Evolutionary conservation across 2,329 filamentous ascomycete genomes (phyloP), one percentile per base, ranked within the genome.

Genomic region (Penicillium hordei): DNA sequence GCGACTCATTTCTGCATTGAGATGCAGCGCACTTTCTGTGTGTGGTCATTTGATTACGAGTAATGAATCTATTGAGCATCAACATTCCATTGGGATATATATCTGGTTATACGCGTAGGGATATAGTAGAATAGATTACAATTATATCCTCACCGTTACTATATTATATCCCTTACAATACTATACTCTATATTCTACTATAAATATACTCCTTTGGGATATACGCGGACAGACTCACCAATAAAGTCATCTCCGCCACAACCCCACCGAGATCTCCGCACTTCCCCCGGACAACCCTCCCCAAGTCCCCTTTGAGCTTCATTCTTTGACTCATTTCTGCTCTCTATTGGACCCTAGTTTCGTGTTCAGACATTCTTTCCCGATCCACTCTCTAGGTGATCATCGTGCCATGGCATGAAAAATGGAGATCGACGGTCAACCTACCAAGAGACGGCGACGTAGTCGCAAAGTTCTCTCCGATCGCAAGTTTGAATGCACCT

Each of bases 401-500:
- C 38, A 19, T 29, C 39, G 27, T 44, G 40, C 49, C 49, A 57
- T 57, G 55, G 55, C 55, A 53, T 57, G 43, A 57, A 42, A 46
- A 33, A 52, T 57, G 55, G 61, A 64, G 31, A 34, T 33, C 38
- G 61, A 61, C 31, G 58, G 63, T 53, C 61, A 66, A 52, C 61
- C 70, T 38, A 65, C 71, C 29, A 77, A 76, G 67, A 78, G 78
- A 62, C 73, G 76, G 52, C 75, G 76, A 63, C 72, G 79, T 59
- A 76, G 72, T 57, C 74, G 77, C 50, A 81, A 81, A 60, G 73
- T 75, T 34, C 74, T 74, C 45, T 67, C 76, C 36, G 79, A 81
- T 58, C 79, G 78, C 64, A 81, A 81, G 69, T 93, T 92, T 63
- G 88, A 90, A 69, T 99, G 94, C 72, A 88, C 89, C 5, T 86